Conservation (phyloP, 1,284 basidiomycete species). For the Gomphus sp. region DNA sequence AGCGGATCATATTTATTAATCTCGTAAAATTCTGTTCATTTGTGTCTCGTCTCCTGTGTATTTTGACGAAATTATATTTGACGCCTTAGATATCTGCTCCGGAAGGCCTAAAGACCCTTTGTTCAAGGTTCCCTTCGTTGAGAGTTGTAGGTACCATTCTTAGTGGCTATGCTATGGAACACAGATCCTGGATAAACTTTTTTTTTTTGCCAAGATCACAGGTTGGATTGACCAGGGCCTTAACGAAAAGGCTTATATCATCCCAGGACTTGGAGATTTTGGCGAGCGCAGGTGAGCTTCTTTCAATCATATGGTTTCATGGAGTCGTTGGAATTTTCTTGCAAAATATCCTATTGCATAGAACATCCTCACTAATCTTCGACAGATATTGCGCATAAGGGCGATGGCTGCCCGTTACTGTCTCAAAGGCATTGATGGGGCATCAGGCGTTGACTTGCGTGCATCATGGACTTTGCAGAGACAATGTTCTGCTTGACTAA, state of each 20-base stretch:
- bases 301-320: neutral
- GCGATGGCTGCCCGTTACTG: neutral
- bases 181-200: neutral
- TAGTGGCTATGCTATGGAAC: neutral
- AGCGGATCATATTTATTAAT: constrained; percentile 95
- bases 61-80: neutral
- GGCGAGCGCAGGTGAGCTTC: constrained; percentile 67
- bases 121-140: constrained; percentile 69
- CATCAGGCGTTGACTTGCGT: too few relatives aligned
- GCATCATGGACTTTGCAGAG: too few relatives aligned
- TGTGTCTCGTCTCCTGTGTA: neutral
- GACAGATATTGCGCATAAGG: neutral
- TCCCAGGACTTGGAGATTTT: constrained; percentile 88
- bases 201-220: constrained; percentile 54
- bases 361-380: neutral
- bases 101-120: constrained; percentile 83
- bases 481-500: too few relatives aligned
- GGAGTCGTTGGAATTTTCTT: neutral
- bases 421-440: too few relatives aligned
- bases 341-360: neutral
- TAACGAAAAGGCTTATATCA: constrained; percentile 84
- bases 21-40: constrained; percentile 43
- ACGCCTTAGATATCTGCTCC: constrained; percentile 73
- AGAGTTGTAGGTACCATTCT: constrained; percentile 56
- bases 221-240: constrained; percentile 96